phyloP scores from a whole-genome alignment of 176 grass and related monocot genomes.

The Zizania latifolia region DNA sequence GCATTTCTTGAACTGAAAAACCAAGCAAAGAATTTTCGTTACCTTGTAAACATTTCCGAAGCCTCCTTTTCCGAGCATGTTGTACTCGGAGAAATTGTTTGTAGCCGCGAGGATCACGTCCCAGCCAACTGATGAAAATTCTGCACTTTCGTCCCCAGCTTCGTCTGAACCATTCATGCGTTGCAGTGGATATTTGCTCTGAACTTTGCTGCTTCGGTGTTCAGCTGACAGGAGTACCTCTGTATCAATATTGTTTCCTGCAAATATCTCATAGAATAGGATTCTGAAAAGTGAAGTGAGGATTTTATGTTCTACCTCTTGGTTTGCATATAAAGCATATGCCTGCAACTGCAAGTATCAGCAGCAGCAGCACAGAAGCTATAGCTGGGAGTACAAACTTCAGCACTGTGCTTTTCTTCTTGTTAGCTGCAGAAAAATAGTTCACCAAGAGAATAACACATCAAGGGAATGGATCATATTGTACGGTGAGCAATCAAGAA shows the following conservation, averaged over 20 bases:
- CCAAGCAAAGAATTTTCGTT: neutral
- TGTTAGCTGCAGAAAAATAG: slow-evolving; percentile 14
- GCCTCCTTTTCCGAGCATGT: slow-evolving; percentile 51
- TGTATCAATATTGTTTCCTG: neutral
- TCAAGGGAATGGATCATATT: neutral
- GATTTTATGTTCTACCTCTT: slow-evolving; percentile 20
- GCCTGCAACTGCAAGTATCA: slow-evolving; percentile 1
- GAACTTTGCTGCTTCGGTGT: slow-evolving; percentile 4
- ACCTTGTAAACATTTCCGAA: slow-evolving; percentile 60
- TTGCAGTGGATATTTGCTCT: neutral
- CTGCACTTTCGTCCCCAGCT: neutral
- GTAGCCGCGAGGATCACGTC: slow-evolving; percentile 35
- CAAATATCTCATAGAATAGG: neutral
- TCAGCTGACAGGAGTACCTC: neutral
- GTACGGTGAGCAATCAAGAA: neutral
- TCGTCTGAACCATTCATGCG: neutral
- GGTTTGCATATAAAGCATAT: slow-evolving; percentile 15
- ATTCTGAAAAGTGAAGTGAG: neutral
- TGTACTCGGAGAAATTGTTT: slow-evolving; percentile 35
- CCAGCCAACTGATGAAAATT: slow-evolving; percentile 28
- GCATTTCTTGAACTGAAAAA: neutral
- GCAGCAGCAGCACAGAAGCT: slow-evolving; percentile 16
- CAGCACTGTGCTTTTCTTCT: neutral
- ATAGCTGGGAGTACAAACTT: slow-evolving; percentile 16
- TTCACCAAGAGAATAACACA: neutral